These are phyloP conservation scores for Coprinellus micaceus DNA, from an alignment of 768 basidiomycete genomes.

Conservation along the genomic window DNA sequence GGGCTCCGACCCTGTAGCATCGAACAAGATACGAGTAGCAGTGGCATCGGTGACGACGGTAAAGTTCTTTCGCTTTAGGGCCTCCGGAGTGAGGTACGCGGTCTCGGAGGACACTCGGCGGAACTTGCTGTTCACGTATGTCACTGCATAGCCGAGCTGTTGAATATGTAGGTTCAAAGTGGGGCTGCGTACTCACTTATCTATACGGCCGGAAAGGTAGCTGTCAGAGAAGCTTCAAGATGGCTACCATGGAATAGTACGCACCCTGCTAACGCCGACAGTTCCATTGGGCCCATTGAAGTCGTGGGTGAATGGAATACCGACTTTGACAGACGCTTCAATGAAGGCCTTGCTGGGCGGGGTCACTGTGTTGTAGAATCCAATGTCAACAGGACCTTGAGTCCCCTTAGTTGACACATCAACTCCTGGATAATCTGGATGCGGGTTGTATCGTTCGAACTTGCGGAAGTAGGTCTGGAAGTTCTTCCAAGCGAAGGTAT, in stretches of 20 bases:
- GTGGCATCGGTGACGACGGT: slow-evolving; percentile 54
- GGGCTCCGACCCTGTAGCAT: slow-evolving; percentile 29
- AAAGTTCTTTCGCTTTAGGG: slow-evolving; percentile 62
- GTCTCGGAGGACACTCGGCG: slow-evolving; percentile 60
- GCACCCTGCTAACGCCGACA: slow-evolving; percentile 53
- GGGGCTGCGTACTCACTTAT: slow-evolving; percentile 35
- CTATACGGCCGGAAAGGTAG: slow-evolving; percentile 20
- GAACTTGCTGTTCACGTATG: slow-evolving; percentile 52
- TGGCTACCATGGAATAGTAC: not conserved
- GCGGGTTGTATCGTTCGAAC: slow-evolving; percentile 57
- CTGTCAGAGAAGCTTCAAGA: not conserved
- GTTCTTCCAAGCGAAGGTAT: slow-evolving; percentile 60
- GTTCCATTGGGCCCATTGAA: slow-evolving; percentile 59
- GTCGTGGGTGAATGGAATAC: slow-evolving; percentile 59
- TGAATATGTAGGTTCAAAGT: not conserved
- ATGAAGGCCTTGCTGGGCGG: slow-evolving; percentile 49
- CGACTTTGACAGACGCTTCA: slow-evolving; percentile 46
- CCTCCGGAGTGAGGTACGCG: slow-evolving; percentile 63
- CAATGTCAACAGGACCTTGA: slow-evolving; percentile 56
- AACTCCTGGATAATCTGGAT: slow-evolving; percentile 48
- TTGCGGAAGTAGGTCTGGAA: slow-evolving; percentile 62
- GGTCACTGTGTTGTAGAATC: slow-evolving; percentile 50
- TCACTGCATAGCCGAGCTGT: slow-evolving; percentile 45
- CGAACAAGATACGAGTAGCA: slow-evolving; percentile 58
- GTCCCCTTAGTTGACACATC: slow-evolving; percentile 46